phyloP scores from a whole-genome alignment of 768 basidiomycete genomes.

The Dentipellis sp. region DNA sequence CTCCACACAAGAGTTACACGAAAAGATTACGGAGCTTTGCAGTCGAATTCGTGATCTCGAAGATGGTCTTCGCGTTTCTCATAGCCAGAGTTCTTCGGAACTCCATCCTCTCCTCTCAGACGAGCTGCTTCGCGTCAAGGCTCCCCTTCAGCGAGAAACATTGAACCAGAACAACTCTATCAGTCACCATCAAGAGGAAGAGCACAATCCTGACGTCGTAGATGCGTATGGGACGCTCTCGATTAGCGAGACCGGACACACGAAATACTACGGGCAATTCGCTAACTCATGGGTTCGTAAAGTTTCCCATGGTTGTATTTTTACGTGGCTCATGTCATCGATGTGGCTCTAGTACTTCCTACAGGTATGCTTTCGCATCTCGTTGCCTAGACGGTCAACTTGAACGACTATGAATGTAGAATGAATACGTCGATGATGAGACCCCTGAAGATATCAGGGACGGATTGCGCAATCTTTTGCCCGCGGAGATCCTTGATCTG shows the following conservation, averaged over 20 bases:
- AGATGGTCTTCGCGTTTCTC: slow-evolving; percentile 54
- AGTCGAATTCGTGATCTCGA: slow-evolving; percentile 71
- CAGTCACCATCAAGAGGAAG: slow-evolving; percentile 38
- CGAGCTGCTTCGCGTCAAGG: slow-evolving; percentile 67
- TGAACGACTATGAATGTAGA: slow-evolving; percentile 26
- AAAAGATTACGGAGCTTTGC: slow-evolving; percentile 69
- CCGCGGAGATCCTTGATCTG: slow-evolving; percentile 52
- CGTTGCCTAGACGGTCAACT: neutral
- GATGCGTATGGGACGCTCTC: slow-evolving; percentile 78
- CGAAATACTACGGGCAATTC: slow-evolving; percentile 69
- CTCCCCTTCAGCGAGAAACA: slow-evolving; percentile 60
- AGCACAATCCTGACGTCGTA: slow-evolving; percentile 63
- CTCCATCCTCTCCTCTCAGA: slow-evolving; percentile 58
- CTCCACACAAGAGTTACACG: slow-evolving; percentile 72
- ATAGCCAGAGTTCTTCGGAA: slow-evolving; percentile 48
- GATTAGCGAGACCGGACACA: slow-evolving; percentile 60
- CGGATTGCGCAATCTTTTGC: slow-evolving; percentile 45
- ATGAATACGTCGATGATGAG: slow-evolving; percentile 50
- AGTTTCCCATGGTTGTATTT: neutral
- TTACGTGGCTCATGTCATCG: slow-evolving; percentile 8
- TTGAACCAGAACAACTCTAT: slow-evolving; percentile 19
- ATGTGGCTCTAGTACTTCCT: slow-evolving; percentile 50
- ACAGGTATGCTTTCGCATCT: slow-evolving; percentile 34
- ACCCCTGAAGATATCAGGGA: slow-evolving; percentile 38
- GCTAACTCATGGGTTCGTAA: slow-evolving; percentile 67